Percentiles rank a stretch among this genome's conserved stretches.
These are phyloP conservation scores for Gossypium sturtianum DNA, from an alignment of 345 rosid genomes.

Conservation along the genomic window DNA sequence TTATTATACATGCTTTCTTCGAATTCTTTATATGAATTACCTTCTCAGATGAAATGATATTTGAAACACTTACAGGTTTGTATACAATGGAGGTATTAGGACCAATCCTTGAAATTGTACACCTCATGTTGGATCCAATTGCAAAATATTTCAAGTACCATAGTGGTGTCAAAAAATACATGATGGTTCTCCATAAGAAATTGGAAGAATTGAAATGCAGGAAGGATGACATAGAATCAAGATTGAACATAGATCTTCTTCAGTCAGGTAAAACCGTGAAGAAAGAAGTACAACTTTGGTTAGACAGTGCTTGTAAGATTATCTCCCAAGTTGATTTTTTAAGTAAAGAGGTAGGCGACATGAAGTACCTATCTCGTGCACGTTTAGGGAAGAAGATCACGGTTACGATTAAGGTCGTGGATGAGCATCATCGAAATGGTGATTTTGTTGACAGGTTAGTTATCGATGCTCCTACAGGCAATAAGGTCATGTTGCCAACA, in stretches of 20 bases:
- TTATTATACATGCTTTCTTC: no score
- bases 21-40: no score
- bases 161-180: not conserved
- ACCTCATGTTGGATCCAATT: not conserved
- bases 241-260: not conserved
- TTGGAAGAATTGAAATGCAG: conserved; percentile 1
- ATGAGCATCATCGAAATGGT: not conserved
- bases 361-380: not conserved
- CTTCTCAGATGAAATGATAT: not conserved
- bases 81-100: not conserved
- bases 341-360: not conserved
- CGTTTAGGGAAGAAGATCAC: not conserved
- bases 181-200: not conserved
- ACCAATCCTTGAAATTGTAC: not conserved
- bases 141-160: not conserved
- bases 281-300: conserved; percentile 3
- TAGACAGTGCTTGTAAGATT: not conserved
- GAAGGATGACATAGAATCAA: not conserved
- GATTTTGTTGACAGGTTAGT: not conserved
- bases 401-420: not conserved
- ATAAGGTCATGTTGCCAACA: not conserved
- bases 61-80: not conserved
- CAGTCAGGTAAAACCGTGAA: not conserved
- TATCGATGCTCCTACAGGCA: not conserved
- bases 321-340: not conserved